Percentiles rank a stretch among this genome's conserved stretches.
Conservation (phyloP, 305 asterid genomes). For the Fraxinus ornus region DNA sequence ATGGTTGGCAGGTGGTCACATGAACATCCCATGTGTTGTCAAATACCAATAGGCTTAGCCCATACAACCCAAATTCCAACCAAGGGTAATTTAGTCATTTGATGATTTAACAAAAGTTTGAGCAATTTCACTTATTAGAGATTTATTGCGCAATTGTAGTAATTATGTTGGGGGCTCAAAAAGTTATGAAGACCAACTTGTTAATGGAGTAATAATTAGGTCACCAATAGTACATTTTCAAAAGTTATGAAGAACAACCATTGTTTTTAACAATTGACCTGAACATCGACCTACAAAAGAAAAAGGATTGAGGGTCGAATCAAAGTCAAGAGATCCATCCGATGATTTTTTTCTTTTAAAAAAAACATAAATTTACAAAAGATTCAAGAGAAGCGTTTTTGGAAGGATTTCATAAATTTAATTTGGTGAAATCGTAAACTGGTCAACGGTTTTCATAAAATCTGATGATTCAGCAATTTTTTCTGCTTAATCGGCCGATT, state of each 20-base stretch:
- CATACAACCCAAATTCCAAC: conserved; percentile 3
- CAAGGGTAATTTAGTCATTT: not conserved
- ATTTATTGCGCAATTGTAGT: not conserved
- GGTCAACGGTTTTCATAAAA: too few species aligned
- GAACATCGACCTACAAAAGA: not conserved
- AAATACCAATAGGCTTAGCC: not conserved
- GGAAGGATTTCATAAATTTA: too few species aligned
- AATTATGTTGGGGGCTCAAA: not conserved
- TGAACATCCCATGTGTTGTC: conserved; percentile 57
- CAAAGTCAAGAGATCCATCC: too few species aligned
- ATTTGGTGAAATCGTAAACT: too few species aligned
- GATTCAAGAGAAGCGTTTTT: too few species aligned
- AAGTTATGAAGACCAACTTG: not conserved
- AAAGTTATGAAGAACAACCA: not conserved
- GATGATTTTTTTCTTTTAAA: too few species aligned
- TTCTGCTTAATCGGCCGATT: too few species aligned
- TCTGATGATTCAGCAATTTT: too few species aligned
- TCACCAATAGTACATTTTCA: not conserved
- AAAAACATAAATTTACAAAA: too few species aligned
- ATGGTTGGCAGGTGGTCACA: conserved; percentile 55
- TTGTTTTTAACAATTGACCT: too few species aligned
- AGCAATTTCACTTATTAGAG: not conserved
- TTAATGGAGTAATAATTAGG: not conserved
- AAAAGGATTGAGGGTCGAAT: too few species aligned
- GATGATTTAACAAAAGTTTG: not conserved